phyloP scores from a whole-genome alignment of 2,329 filamentous ascomycete genomes.

The Fusarium sp. region DNA sequence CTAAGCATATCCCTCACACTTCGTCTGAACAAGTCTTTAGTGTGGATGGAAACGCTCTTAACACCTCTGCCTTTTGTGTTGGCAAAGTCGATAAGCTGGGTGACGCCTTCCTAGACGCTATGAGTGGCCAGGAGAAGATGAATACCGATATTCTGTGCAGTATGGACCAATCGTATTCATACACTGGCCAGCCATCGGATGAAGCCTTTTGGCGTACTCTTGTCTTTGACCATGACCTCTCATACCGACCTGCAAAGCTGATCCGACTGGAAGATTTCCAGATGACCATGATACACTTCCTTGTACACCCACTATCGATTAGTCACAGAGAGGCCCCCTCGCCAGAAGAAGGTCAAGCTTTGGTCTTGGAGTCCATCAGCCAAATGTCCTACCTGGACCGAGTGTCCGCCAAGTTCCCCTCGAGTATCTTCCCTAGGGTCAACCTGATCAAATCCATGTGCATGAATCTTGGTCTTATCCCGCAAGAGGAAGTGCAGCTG shows the following conservation, averaged over 20 bases:
- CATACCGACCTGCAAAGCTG: background rate
- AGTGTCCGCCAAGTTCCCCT: background rate
- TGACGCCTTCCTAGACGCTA: background rate
- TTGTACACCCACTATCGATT: background rate
- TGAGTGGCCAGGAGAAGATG: background rate
- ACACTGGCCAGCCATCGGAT: background rate
- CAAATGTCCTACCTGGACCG: background rate
- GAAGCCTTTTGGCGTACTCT: conserved; percentile 9
- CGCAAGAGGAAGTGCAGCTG: fast-evolving
- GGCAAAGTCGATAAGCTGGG: background rate
- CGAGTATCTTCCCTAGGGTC: background rate
- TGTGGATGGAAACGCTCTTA: fast-evolving
- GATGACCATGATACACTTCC: background rate
- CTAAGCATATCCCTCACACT: background rate
- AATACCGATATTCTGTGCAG: background rate
- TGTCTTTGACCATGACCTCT: background rate
- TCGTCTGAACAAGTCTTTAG: background rate
- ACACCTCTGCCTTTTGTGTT: background rate
- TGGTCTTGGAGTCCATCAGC: fast-evolving
- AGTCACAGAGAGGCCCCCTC: background rate
- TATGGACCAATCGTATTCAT: background rate
- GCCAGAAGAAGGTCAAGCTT: fast-evolving
- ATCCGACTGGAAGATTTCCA: background rate
- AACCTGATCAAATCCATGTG: background rate
- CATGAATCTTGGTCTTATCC: fast-evolving